Evolutionary conservation across 2,329 filamentous ascomycete genomes (phyloP), one percentile per base, ranked within the genome.

Genomic region (Fusarium nurragi): DNA sequence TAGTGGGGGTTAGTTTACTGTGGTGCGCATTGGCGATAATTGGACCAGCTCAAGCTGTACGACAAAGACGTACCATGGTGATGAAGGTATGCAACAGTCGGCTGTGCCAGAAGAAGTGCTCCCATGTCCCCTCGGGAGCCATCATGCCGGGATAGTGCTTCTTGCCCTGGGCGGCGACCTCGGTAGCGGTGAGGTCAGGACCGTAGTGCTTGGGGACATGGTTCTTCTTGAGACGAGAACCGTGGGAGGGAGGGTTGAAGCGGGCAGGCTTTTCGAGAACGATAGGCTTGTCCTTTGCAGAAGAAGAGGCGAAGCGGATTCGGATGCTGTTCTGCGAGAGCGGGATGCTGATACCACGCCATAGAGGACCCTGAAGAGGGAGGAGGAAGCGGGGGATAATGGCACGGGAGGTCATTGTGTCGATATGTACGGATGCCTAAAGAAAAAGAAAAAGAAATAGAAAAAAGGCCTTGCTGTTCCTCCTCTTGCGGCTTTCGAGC

Each of bases 181-280:
- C 90, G 48, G 88, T 84, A 19, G 84, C 80, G 16, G 86, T 88
- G 60, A 93, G 79, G 21, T 86, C 79, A 18, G 92, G 91, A 34
- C 93, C 93, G 75, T 96, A 97, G 76, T 90, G 87, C 70, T 84
- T 83, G 26, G 89, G 88, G 8, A 81, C 76, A 23, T 73, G 77
- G 77, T 75, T 76, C 66, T 84, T 83, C 52, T 85, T 83, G 28
- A 93, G 84, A 8, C 90, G 84, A 21, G 90, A 82, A 13, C 91
- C 90, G 77, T 98, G 95, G 0, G 94, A 98, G 0, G 95, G 95
- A 3, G 95, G 94, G 44, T 92, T 92, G 83, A 97, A 98, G 76
- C 90, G 91, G 72, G 91, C 86, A 22, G 94, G 94, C 78, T 97
- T 93, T 71, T 92, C 92, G 66, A 99, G 88, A 6, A 93, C 85